phyloP scores from a whole-genome alignment of 345 rosid genomes.

The Eucalyptus marginata region DNA sequence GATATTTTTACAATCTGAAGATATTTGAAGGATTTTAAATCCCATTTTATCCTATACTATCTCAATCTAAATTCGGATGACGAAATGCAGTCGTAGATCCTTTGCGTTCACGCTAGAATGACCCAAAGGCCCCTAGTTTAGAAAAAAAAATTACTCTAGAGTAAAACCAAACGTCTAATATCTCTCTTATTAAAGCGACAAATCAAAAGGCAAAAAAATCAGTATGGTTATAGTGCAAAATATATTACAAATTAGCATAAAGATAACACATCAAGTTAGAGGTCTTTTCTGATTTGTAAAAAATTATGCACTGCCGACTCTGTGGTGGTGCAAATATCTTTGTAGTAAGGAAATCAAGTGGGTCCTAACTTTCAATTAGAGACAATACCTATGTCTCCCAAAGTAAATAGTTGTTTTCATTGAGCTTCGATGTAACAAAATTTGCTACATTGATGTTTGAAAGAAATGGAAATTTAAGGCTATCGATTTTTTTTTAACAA shows the following conservation, averaged over 20 bases:
- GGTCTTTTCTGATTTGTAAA: neutral
- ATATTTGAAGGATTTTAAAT: too few relatives aligned
- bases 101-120: neutral
- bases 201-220: too few relatives aligned
- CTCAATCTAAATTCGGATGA: too few relatives aligned
- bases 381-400: neutral
- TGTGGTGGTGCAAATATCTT: neutral
- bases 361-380: neutral
- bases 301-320: neutral
- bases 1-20: too few relatives aligned
- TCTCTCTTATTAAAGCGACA: neutral
- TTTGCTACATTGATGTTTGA: neutral
- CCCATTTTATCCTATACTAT: too few relatives aligned
- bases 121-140: neutral
- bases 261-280: neutral
- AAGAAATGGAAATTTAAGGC: neutral
- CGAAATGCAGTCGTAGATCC: neutral
- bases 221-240: neutral
- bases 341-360: too few relatives aligned
- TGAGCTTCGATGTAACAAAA: too few relatives aligned
- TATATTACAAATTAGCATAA: too few relatives aligned
- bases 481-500: rapidly evolving
- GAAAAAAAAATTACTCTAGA: neutral
- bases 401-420: too few relatives aligned
- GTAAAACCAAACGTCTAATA: neutral